Percentiles rank a stretch among this genome's conserved stretches.
Conservation (phyloP, 208 protist genomes). For the Acanthamoeba lenticulata region DNA sequence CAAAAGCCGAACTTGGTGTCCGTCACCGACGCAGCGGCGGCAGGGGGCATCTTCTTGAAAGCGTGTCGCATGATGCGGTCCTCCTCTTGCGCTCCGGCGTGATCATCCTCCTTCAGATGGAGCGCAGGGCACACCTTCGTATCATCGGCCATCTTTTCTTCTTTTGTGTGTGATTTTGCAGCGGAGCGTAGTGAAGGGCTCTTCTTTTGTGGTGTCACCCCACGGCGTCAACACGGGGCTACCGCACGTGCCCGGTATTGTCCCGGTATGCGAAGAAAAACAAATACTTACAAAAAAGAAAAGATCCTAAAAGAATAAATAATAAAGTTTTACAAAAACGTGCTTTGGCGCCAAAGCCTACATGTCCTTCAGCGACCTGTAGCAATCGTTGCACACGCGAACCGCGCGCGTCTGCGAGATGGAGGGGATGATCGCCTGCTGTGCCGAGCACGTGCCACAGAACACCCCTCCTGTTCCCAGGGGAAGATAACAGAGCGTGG, state of each 20-base stretch:
- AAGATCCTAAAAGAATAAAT: not conserved
- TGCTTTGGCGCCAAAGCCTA: not conserved
- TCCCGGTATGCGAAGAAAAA: too few species aligned
- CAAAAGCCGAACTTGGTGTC: not conserved
- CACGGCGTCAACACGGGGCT: too few species aligned
- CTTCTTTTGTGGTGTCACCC: too few species aligned
- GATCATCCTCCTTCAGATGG: not conserved
- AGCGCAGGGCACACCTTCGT: not conserved
- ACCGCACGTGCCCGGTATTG: too few species aligned
- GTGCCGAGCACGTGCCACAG: conserved; percentile 35
- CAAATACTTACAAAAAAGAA: too few species aligned
- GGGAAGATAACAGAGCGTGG: not conserved
- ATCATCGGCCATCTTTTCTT: not conserved
- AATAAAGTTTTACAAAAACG: not conserved
- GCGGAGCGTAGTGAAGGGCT: too few species aligned
- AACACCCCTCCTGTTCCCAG: not conserved
- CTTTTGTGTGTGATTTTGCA: too few species aligned
- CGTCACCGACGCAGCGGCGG: not conserved
- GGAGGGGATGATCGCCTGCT: not conserved
- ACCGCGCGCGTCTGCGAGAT: not conserved
- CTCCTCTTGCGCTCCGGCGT: not conserved
- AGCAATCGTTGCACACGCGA: not conserved
- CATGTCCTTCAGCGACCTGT: conserved; percentile 1
- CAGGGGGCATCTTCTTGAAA: not conserved
- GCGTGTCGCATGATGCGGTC: not conserved